Base-by-base conservation (phyloP, 1,284 basidiomycete genomes). In the Rhizoctonia solani region DNA sequence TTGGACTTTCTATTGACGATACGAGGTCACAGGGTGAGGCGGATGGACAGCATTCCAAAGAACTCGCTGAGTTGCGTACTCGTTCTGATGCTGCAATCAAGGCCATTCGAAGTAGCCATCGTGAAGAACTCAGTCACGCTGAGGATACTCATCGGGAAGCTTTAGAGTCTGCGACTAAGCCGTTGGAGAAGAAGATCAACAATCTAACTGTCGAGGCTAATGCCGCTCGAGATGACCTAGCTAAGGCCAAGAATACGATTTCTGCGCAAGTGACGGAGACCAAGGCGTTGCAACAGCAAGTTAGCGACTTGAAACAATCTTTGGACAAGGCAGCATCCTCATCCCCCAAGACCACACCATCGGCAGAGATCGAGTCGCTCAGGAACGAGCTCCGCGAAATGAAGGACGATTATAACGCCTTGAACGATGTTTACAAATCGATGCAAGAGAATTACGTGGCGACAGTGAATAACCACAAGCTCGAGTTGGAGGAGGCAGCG, bases 211-310 rank as follows among this genome's bases (percentile, higher is more conserved):
- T 91, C 41, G 89, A 93, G 72, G 82, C 92, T 54, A 90, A 87
- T 74, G 91, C 89, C 8, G 90, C 91, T 0, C 85, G 87, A 72
- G 90, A 92, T 69, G 91, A 92, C 73, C 84, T 93, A 41, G 74
- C 81, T 1, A 92, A 91, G 77, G 82, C 88, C 6, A 93, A 92
- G 76, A 74, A 81, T 13, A 82, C 85, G 21, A 70, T 81, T 4
- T 78, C 84, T 23, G 25, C 61, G 14, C 61, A 65, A 19, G 23
- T 39, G 19, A n/a, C 50, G 5, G 61, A 54, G 21, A 21, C 54
- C 9, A 50, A 54, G 11, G 23, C 61, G n/a, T 50, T 65, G 30
- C 61, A 50, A 13, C 49, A 65, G 30, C 61, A 65, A 27, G 23
- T 54, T 16, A 34, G 49, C 16, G 39, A 49, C 23, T 29, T 41